Base-by-base conservation (phyloP, 495 filamentous ascomycete species). In the Venustampulla echinocandica region DNA sequence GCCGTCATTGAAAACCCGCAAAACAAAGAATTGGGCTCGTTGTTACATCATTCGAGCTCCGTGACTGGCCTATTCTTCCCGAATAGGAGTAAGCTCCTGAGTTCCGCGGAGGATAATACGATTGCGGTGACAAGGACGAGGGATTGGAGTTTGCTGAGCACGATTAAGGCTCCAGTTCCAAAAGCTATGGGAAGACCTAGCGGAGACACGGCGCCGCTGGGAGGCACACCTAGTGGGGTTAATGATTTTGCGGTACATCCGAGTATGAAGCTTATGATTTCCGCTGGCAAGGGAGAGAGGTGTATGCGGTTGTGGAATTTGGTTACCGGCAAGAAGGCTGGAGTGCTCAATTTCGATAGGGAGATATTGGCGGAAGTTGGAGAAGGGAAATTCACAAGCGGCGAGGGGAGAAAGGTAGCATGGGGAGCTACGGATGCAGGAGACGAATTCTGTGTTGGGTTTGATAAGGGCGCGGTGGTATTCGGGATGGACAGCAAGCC, bases 211-310 rank as follows among this genome's bases (percentile, higher is more conserved):
- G 87, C 87, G 1, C 81, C 79, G 11, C 69, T 79, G n/a, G 92
- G 86, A 10, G 85, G 78, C 10, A 76, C 80, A n/a, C 88, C 90
- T 2, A 73, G 80, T n/a, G 92, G 92, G 10, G 77, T 99, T 36
- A 97, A 95, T 57, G 88, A 89, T 60, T 87, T 97, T 67, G 89
- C 93, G 10, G 80, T 97, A 3, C 93, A 99, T 57, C 93, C 92
- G 2, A 89, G 83, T 64, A 85, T 89, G 75, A 97, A 96, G 68
- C 75, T 99, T 43, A 92, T 95, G 80, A 73, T 99, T 37, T 89
- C 78, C 56, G 89, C 97, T 3, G 80, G 84, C 21, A 84, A 80
- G 49, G 89, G 89, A 32, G 93, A 97, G 69, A 75, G 78, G 43
- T 88, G 79, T 55, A 89, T 99, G 84, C 69, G 92, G 52, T 67